Conservation (phyloP, 139 green algal species). For the Volvox reticuliferus region DNA sequence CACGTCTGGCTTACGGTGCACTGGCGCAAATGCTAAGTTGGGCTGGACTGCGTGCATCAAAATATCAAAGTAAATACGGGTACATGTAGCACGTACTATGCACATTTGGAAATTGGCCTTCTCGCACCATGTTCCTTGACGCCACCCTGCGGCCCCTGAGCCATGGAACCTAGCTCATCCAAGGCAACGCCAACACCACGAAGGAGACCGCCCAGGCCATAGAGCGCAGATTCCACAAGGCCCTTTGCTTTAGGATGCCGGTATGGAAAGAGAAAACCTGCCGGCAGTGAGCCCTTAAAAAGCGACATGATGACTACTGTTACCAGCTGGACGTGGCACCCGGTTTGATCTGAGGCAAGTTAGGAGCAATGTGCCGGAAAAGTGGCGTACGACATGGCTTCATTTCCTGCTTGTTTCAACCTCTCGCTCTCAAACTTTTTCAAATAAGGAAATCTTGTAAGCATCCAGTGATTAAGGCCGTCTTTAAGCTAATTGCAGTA, state of each 20-base stretch:
- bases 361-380: neutral
- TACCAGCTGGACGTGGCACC: neutral
- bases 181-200: slow-evolving; percentile 56
- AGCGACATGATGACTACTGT: slow-evolving; percentile 35
- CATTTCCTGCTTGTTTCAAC: no score
- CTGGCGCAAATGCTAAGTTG: slow-evolving; percentile 71
- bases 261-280: slow-evolving; percentile 52
- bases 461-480: neutral
- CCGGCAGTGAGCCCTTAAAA: slow-evolving; percentile 28
- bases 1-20: slow-evolving; percentile 36
- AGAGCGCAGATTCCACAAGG: slow-evolving; percentile 52
- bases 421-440: no score
- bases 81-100: neutral
- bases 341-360: neutral
- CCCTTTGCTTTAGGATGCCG: slow-evolving; percentile 50
- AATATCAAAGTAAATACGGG: neutral
- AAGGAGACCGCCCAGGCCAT: slow-evolving; percentile 56
- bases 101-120: neutral
- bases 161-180: slow-evolving; percentile 57
- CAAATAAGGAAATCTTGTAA: neutral
- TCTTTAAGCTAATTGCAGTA: no score
- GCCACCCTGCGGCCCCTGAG: slow-evolving; percentile 57
- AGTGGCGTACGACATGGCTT: neutral
- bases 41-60: slow-evolving; percentile 57
- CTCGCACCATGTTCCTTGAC: slow-evolving; percentile 55